Evolutionary conservation across 352 stramenopile genomes (phyloP).

Genomic region (Globisporangium rhizosaccharum): DNA sequence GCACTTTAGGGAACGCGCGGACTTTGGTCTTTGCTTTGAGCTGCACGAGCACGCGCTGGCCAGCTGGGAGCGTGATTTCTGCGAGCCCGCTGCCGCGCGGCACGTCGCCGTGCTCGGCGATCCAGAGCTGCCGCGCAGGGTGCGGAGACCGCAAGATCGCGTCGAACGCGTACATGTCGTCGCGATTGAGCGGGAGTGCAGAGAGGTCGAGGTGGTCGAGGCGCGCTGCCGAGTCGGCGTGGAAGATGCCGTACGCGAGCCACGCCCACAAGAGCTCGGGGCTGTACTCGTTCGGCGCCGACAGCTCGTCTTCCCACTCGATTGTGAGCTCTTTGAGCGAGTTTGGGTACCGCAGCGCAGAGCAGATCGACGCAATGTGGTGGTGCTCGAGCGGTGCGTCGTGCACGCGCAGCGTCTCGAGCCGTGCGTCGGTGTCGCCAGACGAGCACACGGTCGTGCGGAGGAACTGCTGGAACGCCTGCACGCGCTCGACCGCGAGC

Average conservation of each 20-base stretch:
- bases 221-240: slow-evolving; percentile 9
- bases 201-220: not conserved
- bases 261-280: slow-evolving; percentile 26
- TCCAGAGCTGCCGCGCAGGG: slow-evolving; percentile 14
- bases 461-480: not conserved
- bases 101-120: slow-evolving; percentile 15
- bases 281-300: slow-evolving; percentile 1
- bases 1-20: slow-evolving; percentile 9
- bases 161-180: slow-evolving; percentile 10
- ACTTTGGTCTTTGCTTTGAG: slow-evolving; percentile 18
- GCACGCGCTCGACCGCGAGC: not conserved
- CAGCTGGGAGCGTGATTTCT: slow-evolving; percentile 16
- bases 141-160: slow-evolving; percentile 16
- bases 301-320: not conserved
- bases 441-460: not conserved
- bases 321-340: not conserved
- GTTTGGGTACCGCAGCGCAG: not conserved
- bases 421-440: not conserved
- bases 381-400: not conserved
- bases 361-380: not conserved
- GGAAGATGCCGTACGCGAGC: slow-evolving; percentile 39
- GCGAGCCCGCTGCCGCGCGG: slow-evolving; percentile 20
- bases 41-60: slow-evolving; percentile 18
- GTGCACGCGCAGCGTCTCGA: not conserved
- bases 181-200: not conserved